Percentiles rank a stretch among this genome's conserved stretches.
Conservation (phyloP, 108 stramenopile species). For the Skeletonema menzelii region DNA sequence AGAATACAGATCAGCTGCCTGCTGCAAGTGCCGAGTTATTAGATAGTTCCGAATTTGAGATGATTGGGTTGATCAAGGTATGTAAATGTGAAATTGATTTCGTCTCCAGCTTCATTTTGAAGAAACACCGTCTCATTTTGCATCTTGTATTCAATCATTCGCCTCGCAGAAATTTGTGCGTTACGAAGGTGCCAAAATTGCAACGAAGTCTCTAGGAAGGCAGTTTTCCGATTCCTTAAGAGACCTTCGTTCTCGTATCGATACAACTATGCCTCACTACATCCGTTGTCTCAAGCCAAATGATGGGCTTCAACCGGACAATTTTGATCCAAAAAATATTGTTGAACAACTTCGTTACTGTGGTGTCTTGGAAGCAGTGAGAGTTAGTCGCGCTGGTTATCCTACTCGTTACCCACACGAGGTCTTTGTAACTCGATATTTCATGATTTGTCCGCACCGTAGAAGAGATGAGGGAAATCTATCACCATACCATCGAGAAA, state of each 20-base stretch:
- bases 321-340: constrained; percentile 79
- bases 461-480: constrained; percentile 30
- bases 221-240: constrained; percentile 94
- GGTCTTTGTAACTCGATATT: constrained; percentile 50
- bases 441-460: constrained; percentile 43
- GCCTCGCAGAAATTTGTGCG: constrained; percentile 44
- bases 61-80: constrained; percentile 48
- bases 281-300: constrained; percentile 96
- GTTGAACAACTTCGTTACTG: constrained; percentile 89
- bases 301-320: constrained; percentile 74
- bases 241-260: constrained; percentile 87
- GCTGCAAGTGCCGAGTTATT: constrained; percentile 88
- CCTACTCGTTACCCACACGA: constrained; percentile 84
- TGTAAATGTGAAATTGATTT: neutral
- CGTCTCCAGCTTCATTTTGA: neutral
- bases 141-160: neutral
- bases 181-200: constrained; percentile 46
- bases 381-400: constrained; percentile 89
- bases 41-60: constrained; percentile 48
- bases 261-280: constrained; percentile 96
- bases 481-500: constrained; percentile 48
- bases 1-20: constrained; percentile 92
- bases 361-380: constrained; percentile 91
- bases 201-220: constrained; percentile 63
- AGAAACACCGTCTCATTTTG: neutral